A percentile compares a stretch with the other conserved stretches of the same genome.
Conservation (phyloP, 2,329 filamentous ascomycete species). For the Capronia coronata region DNA sequence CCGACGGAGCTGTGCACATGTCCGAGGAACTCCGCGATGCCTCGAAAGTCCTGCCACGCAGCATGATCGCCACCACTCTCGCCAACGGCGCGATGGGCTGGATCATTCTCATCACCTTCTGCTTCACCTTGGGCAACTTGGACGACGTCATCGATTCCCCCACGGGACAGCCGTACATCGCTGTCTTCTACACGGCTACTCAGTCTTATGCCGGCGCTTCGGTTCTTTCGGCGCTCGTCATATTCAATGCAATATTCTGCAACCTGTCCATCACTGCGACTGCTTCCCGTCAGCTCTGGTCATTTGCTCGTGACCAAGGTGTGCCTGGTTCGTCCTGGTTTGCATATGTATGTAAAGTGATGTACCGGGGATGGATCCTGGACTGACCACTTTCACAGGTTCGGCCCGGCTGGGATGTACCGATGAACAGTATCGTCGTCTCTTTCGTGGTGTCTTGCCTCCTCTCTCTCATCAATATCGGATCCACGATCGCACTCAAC, state of each 20-base stretch:
- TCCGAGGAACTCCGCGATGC: conserved; percentile 39
- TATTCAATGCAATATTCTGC: conserved; percentile 31
- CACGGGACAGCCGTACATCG: conserved; percentile 36
- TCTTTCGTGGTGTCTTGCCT: conserved; percentile 43
- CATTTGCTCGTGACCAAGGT: conserved; percentile 40
- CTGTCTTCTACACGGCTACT: conserved; percentile 35
- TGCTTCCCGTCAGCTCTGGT: conserved; percentile 36
- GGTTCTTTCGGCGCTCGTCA: conserved; percentile 33
- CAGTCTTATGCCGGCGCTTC: conserved; percentile 31
- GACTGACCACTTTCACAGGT: conserved; percentile 10
- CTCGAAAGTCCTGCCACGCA: conserved; percentile 33
- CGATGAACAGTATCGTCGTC: conserved; percentile 33
- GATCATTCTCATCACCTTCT: conserved; percentile 35
- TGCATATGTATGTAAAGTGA: conserved; percentile 18
- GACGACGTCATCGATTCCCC: conserved; percentile 31
- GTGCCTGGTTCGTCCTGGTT: conserved; percentile 33
- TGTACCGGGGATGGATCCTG: not conserved
- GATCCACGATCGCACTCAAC: conserved; percentile 37
- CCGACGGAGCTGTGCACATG: conserved; percentile 29
- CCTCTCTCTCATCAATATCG: conserved; percentile 35
- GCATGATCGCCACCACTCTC: conserved; percentile 35
- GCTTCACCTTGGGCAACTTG: conserved; percentile 36
- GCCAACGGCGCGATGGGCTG: conserved; percentile 37
- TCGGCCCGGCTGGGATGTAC: conserved; percentile 25
- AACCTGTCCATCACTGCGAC: conserved; percentile 35